Conservation (phyloP, 2,329 filamentous ascomycete genomes). For the Pyrenochaeta sp. region DNA sequence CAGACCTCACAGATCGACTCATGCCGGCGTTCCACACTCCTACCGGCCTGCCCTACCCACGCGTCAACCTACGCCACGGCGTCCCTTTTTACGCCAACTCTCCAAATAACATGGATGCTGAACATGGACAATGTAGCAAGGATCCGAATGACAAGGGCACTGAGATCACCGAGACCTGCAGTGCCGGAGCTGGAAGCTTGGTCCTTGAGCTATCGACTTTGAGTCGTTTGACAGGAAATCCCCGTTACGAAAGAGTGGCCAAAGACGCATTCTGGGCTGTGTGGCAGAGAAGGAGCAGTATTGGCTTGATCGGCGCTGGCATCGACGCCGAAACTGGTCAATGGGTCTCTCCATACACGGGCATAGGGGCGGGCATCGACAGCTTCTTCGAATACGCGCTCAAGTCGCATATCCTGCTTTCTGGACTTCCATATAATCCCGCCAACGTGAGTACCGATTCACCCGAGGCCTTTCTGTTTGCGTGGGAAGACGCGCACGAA, state of each 20-base stretch:
- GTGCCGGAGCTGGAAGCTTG: constrained; percentile 92
- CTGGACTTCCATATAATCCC: constrained; percentile 63
- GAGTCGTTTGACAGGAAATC: constrained; percentile 84
- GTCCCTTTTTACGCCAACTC: constrained; percentile 93
- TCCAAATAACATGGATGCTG: constrained; percentile 70
- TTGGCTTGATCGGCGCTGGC: constrained; percentile 87
- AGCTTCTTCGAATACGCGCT: constrained; percentile 99
- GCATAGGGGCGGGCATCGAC: constrained; percentile 94
- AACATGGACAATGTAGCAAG: constrained; percentile 56
- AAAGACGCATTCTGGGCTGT: constrained; percentile 97
- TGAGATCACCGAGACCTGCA: constrained; percentile 96
- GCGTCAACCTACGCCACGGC: constrained; percentile 88
- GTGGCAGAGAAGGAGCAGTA: constrained; percentile 85
- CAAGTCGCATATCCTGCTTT: constrained; percentile 90
- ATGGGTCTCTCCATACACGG: constrained; percentile 89
- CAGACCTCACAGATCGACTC: constrained; percentile 82
- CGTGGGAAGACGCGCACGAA: constrained; percentile 85
- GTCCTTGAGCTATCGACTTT: constrained; percentile 92
- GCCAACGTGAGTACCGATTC: constrained; percentile 68
- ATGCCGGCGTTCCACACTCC: constrained; percentile 90
- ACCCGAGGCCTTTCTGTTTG: constrained; percentile 77
- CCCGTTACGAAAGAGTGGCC: constrained; percentile 85
- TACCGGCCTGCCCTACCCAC: constrained; percentile 91
- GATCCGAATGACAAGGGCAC: constrained; percentile 55
- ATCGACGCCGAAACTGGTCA: constrained; percentile 90